Evolutionary conservation across 805 yeast genomes (phyloP), one percentile per base, ranked within the genome.

Genomic region (Priceomyces haplophilus): DNA sequence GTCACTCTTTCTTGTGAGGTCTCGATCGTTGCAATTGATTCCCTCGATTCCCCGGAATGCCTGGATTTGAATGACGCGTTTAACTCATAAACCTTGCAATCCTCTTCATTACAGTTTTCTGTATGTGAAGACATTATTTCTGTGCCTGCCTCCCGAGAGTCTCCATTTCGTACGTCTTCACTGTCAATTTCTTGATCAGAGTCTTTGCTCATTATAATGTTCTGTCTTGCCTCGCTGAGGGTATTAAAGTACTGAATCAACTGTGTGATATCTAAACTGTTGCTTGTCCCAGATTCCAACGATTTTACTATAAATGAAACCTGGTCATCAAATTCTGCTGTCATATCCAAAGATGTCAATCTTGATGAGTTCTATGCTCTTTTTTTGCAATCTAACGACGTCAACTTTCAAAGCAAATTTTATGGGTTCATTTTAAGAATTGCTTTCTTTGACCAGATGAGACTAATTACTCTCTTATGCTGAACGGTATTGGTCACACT

Each of bases 181-280:
- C 18, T 34, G 6, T 34, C 37, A 34, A 19, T 34, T 5, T 34
- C 37, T 27, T 12, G n/a, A n/a, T 27, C n/a, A 12, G 7, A 12
- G 31, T 27, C 31, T n/a, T 27, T 27, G 20, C 20, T 18, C 16
- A 21, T 13, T 19, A 34, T 34, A 6, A 20, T 34, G 12, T 29
- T 25, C 21, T 29, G 32, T 19, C 8, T 37, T 7, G 25, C 11
- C 13, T 29, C 40, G 17, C 34, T 18, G 12, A 42, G 34, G 4
- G 5, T n/a, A 16, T 42, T 42, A 36, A 42, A 38, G 34, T 38
- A 38, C 23, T 32, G 32, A 33, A 42, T 21, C 21, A 42, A 27
- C 11, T 21, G 31, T 8, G 27, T 13, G 17, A 38, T 19, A 8
- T 21, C 37, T 12, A 36, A 18, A n/a, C 21, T 13, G 16, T 32